Percentiles rank a stretch among this genome's conserved stretches.
phyloP scores from a whole-genome alignment of 1,284 basidiomycete genomes.

The Mycena citricolor region DNA sequence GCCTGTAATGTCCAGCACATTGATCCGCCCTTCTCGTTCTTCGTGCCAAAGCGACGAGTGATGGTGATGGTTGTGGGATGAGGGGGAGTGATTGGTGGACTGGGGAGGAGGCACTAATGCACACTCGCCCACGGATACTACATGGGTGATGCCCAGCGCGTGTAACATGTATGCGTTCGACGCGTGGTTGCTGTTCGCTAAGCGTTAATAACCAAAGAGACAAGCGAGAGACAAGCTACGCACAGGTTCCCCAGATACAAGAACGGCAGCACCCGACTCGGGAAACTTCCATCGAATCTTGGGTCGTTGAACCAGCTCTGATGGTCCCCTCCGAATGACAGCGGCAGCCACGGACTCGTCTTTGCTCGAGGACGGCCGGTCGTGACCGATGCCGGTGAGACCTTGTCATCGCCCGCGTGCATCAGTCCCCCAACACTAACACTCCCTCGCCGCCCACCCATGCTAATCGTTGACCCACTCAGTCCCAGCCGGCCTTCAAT shows the following conservation, averaged over 20 bases:
- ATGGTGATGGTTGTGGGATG: constrained; percentile 46
- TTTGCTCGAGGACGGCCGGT: constrained; percentile 58
- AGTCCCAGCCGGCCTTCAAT: constrained; percentile 62
- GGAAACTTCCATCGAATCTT: constrained; percentile 94
- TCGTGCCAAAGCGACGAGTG: constrained; percentile 85
- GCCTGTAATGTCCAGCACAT: constrained; percentile 86
- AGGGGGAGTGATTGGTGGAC: constrained; percentile 35
- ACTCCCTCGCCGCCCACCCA: constrained; percentile 44
- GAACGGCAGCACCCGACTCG: constrained; percentile 90
- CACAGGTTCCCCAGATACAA: constrained; percentile 94
- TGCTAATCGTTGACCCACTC: no score
- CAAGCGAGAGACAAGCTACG: constrained; percentile 37
- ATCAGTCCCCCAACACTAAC: constrained; percentile 30
- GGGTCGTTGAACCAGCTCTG: constrained; percentile 91
- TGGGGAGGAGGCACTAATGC: constrained; percentile 72
- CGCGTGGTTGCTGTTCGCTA: constrained; percentile 75
- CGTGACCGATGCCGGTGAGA: neutral
- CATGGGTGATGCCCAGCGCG: constrained; percentile 94
- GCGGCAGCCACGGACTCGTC: constrained; percentile 67
- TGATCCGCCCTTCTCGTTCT: constrained; percentile 83
- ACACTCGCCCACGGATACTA: constrained; percentile 95
- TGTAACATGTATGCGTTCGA: constrained; percentile 94
- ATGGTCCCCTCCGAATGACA: constrained; percentile 62
- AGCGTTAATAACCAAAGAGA: constrained; percentile 14
- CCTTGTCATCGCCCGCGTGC: constrained; percentile 27